Conservation (phyloP, 768 basidiomycete genomes). For the Suillus subluteus region DNA sequence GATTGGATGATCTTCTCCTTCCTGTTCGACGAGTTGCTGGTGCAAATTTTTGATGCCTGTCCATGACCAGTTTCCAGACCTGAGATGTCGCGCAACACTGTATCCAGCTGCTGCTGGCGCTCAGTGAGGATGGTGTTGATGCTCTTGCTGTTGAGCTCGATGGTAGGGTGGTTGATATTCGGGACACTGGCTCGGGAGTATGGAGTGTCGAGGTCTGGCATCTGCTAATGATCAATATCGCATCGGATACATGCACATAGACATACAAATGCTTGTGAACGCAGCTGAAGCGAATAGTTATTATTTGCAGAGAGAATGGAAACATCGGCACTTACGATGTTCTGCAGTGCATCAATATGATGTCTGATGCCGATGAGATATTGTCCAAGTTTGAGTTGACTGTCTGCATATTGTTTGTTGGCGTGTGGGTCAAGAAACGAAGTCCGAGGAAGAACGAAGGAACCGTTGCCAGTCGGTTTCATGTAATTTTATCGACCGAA, state of each 20-base stretch:
- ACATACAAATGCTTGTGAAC: background rate
- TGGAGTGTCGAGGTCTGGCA: background rate
- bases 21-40: slow-evolving; percentile 18
- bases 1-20: slow-evolving; percentile 14
- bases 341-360: background rate
- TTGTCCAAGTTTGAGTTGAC: background rate
- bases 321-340: background rate
- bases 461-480: no score
- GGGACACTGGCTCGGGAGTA: background rate
- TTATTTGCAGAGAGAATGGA: background rate
- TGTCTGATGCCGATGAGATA: background rate
- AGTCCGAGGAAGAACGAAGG: no score
- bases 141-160: slow-evolving; percentile 13
- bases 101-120: slow-evolving; percentile 19
- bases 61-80: slow-evolving; percentile 20
- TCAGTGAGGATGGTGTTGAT: slow-evolving; percentile 20
- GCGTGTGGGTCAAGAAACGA: background rate
- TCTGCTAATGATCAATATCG: background rate
- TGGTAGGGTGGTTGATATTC: background rate
- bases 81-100: slow-evolving; percentile 19
- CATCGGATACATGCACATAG: background rate
- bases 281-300: background rate
- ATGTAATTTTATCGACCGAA: no score
- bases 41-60: slow-evolving; percentile 13
- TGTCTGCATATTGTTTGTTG: background rate